Percentiles rank a stretch among this genome's conserved stretches.
phyloP scores from a whole-genome alignment of 768 basidiomycete species.

The Candolleomyces efflorescens region DNA sequence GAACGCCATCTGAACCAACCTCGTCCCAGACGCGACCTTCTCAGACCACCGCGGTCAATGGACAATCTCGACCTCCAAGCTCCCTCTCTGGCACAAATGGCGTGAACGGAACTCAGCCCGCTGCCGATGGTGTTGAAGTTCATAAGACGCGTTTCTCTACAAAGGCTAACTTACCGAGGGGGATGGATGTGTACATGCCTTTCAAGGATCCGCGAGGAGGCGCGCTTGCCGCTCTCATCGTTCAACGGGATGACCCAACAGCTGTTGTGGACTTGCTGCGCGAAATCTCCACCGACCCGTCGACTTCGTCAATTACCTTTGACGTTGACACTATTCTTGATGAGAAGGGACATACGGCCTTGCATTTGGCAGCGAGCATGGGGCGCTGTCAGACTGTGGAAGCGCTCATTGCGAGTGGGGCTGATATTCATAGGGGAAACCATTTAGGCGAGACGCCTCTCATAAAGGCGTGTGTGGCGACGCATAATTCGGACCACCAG shows the following conservation, averaged over 20 bases:
- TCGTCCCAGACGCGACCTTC: conserved; percentile 21
- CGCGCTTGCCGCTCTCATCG: conserved; percentile 63
- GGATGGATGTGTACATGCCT: conserved; percentile 49
- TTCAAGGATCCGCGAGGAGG: conserved; percentile 53
- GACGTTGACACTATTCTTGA: conserved; percentile 88
- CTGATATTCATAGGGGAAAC: conserved; percentile 90
- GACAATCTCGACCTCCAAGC: conserved; percentile 41
- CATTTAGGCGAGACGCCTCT: conserved; percentile 92
- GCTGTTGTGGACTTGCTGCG: conserved; percentile 62
- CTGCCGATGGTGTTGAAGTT: conserved; percentile 35
- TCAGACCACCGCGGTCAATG: conserved; percentile 24
- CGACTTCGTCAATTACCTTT: conserved; percentile 28
- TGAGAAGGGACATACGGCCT: conserved; percentile 89
- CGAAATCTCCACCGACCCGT: conserved; percentile 48
- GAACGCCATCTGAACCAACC: conserved; percentile 29
- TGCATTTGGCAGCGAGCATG: conserved; percentile 90
- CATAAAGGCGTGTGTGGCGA: conserved; percentile 87
- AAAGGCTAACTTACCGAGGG: conserved; percentile 51
- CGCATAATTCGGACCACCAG: conserved; percentile 78
- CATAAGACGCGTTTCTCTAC: conserved; percentile 62
- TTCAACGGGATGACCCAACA: conserved; percentile 63
- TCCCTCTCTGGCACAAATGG: conserved; percentile 40
- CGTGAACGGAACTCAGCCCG: conserved; percentile 40
- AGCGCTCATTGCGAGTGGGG: conserved; percentile 70
- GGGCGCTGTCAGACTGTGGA: conserved; percentile 65